Evolutionary conservation across 1,284 basidiomycete genomes (phyloP), one percentile per base, ranked within the genome.

Genomic region (Abortiporus biennis): DNA sequence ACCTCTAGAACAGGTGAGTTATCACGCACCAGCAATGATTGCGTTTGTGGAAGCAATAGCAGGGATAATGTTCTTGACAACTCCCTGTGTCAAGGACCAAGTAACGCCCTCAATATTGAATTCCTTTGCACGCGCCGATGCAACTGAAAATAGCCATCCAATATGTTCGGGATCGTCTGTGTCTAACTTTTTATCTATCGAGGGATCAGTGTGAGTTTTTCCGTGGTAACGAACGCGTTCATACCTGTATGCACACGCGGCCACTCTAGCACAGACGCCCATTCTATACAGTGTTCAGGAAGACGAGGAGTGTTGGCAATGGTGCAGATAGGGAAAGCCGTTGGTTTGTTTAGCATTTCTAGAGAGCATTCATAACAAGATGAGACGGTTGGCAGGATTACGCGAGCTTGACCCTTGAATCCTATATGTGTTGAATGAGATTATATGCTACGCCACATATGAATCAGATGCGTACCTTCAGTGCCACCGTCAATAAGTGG

Each of bases 191-290:
- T 91, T 87, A 58, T 94, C 93, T 94, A 55, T 22, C 25, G 36
- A 25, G 22, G 13, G 17, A 33, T 32, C 35, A 6, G 40, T n/a
- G n/a, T n/a, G 30, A 35, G 40, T 20, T 22, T 30, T 12, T 36
- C 20, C 32, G 24, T 2, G 34, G 19, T 3, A 21, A 33, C 5
- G 23, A 19, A 29, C 4, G 24, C 8, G 32, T 34, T 49, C 69
- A 44, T 43, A 92, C 92, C 90, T 62, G 86, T 88, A 54, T 89
- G 85, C 1, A 92, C 80, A 25, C 82, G 80, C 3, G 95, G 95
- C 96, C 96, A 99, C 64, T 99, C 94, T 25, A 99, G 72, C n/a
- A 99, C 94, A 36, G 90, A 94, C 0, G 96, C 96, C 95, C 96
- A 99, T 65, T 99, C 96, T 58, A 99, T 98, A 59, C 96, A 99